Evolutionary conservation across 495 filamentous ascomycete genomes (phyloP).

Genomic region (Glutinoglossum americanum): DNA sequence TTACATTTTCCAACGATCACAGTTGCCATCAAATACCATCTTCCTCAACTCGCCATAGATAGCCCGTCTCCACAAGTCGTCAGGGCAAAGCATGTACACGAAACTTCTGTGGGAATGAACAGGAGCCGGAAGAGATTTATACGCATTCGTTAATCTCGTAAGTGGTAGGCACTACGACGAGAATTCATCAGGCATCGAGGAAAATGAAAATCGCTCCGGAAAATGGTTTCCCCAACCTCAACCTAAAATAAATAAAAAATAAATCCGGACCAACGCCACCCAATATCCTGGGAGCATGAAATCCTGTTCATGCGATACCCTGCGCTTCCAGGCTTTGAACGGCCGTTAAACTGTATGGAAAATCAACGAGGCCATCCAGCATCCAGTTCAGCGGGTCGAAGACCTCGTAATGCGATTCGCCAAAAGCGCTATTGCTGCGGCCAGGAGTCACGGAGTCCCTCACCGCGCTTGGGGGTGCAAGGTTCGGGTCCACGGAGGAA

Average conservation of each 20-base stretch:
- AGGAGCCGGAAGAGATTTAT: background rate
- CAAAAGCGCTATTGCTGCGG: constrained; percentile 21
- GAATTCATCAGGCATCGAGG: background rate
- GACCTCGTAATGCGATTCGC: constrained; percentile 50
- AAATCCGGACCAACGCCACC: background rate
- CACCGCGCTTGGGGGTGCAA: constrained; percentile 19
- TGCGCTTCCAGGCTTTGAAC: constrained; percentile 6
- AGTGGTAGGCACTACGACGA: background rate
- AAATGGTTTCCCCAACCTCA: background rate
- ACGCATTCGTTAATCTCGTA: background rate
- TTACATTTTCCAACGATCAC: no score
- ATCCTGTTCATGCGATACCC: constrained; percentile 1
- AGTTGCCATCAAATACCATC: no score
- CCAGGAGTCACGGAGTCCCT: constrained; percentile 13
- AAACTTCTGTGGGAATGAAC: background rate
- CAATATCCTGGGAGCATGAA: background rate
- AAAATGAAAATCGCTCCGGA: background rate
- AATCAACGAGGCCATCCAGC: constrained; percentile 62
- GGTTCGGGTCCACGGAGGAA: constrained; percentile 22
- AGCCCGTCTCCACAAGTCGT: no score
- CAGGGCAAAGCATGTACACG: no score
- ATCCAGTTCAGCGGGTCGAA: constrained; percentile 86
- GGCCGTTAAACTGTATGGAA: constrained; percentile 32
- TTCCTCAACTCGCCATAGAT: no score
- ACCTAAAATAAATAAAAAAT: background rate